Conservation (phyloP, 2,329 filamentous ascomycete species). For the Colletotrichum lindemuthianum region DNA sequence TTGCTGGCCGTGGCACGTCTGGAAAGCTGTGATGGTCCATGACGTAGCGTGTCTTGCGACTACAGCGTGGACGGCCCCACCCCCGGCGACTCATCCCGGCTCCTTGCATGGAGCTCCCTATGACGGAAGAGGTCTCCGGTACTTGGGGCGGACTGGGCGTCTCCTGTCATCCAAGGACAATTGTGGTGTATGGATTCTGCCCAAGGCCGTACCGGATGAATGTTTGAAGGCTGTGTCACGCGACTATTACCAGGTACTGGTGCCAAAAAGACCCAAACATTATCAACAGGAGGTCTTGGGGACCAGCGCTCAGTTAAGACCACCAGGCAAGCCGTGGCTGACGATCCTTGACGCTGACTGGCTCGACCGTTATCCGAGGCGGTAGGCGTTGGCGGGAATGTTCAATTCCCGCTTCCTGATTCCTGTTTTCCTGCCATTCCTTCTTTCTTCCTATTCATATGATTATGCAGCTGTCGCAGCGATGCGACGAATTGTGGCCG, state of each 20-base stretch:
- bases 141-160: constrained; percentile 13
- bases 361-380: constrained; percentile 7
- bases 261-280: background rate
- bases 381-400: background rate
- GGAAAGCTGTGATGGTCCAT: constrained; percentile 35
- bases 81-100: constrained; percentile 17
- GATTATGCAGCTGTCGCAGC: constrained; percentile 13
- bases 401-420: constrained; percentile 18
- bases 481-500: constrained; percentile 27
- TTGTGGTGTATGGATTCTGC: too few relatives aligned
- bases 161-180: background rate
- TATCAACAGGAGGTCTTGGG: background rate
- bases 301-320: constrained; percentile 6
- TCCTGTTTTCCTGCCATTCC: constrained; percentile 22
- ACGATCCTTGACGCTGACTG: background rate
- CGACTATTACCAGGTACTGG: too few relatives aligned
- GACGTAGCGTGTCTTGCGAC: constrained; percentile 34
- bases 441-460: background rate
- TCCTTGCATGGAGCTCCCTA: constrained; percentile 20
- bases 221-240: too few relatives aligned
- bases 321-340: constrained; percentile 9
- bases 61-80: constrained; percentile 24
- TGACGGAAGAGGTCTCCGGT: constrained; percentile 31
- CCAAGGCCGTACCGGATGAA: too few relatives aligned
- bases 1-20: background rate